Evolutionary conservation across 2,329 filamentous ascomycete genomes (phyloP), one percentile per base, ranked within the genome.

Genomic region (Fusarium praegraminearum): DNA sequence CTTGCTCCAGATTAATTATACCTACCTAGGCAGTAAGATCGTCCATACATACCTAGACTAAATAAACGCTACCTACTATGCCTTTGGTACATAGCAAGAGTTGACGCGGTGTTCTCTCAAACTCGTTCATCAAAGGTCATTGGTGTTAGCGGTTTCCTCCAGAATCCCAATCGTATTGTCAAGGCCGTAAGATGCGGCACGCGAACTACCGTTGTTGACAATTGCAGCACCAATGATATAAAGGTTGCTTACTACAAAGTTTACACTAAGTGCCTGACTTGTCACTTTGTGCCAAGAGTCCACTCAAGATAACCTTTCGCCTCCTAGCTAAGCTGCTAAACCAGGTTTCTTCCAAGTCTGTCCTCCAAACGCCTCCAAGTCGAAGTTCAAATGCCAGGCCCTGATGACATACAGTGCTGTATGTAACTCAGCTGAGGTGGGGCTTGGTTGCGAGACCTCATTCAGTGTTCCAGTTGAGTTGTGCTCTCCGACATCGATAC

Each of bases 331-430:
- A 49, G 22, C 35, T 15, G 18, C 10, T 33, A 13, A 49, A n/a
- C 35, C 18, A 36, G 26, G 33, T 35, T 56, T 45, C 22, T 35
- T 28, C 15, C 26, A 36, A 38, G 6, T 15, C 18, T n/a, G 9
- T 20, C 15, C 30, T 24, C 13, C 30, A 36, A 24, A 24, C 30
- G 30, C 18, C 26, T 24, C 36, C 40, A 44, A 65, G 46, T 60
- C 53, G 41, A 65, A 41, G 53, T 54, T 65, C 53, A 65, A 59
- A 53, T 41, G 32, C n/a, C 28, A 46, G 45, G 32, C 26, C n/a
- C 18, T 46, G 28, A 45, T 32, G 32, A 28, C 50, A 30, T 45
- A 13, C 36, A 20, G 35, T 38, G 24, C 36, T 40, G 35, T 38
- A 32, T 44, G 41, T 44, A 32, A 38, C 24, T 20, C 24, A 26